Evolutionary conservation across 345 rosid genomes (phyloP), one percentile per base, ranked within the genome.

Genomic region (Pistacia integerrima): DNA sequence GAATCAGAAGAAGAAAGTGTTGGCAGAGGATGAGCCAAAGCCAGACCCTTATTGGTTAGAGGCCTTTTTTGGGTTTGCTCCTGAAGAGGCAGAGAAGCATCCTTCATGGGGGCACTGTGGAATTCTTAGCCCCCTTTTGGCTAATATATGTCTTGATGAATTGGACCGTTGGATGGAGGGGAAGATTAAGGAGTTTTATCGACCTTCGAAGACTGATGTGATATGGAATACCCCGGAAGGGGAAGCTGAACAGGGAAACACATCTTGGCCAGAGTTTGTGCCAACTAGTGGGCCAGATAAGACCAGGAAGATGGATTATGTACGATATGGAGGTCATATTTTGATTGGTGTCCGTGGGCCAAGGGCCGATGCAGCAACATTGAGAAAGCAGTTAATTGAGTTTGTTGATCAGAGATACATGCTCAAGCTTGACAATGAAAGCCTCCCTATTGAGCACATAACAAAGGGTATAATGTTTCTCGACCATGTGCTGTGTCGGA

Each of bases 281-380:
- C 99, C 98, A 0, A 95, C 98, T n/a, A 95, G 99, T 73, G 97
- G 99, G 36, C 98, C 99, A 13, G 98, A 95, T 80, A 95, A 95
- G 82, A 95, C 99, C 5, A 83, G 94, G 74, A 95, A 92, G 78
- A 93, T 95, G 89, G 97, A 95, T 76, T 95, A 86, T 71, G 75
- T 95, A 51, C 89, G 98, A 73, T 88, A 86, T 69, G 98, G 99
- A 17, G 98, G 99, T 77, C 99, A 95, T 72, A 89, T 95, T 73
- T 83, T 95, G 87, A 90, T 93, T 54, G 99, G 99, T 55, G 86
- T 95, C 2, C 87, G 98, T 56, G 98, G 99, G 46, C 99, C 99
- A 2, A 83, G 97, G 80, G 97, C 97, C 28, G 99, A 93, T 79
- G 98, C 98, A 20, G 97, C 99, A 10, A 88, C 94, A 4, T 78